Evolutionary conservation across 2,329 filamentous ascomycete species (phyloP).

Genomic region (Mycogone perniciosa): DNA sequence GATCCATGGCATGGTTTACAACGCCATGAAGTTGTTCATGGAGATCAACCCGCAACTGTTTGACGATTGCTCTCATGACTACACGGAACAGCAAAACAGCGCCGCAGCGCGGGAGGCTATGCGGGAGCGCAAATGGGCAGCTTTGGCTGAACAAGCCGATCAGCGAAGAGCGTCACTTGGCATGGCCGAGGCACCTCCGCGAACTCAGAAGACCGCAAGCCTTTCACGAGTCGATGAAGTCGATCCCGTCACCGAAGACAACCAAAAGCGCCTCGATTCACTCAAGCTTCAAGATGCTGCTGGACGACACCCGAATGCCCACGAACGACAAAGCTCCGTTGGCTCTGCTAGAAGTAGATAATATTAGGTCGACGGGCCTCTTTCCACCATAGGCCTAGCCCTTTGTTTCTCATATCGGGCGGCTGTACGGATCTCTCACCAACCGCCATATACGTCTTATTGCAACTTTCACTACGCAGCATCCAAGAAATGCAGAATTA

Average conservation of each 20-base stretch:
- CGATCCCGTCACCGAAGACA: slow-evolving; percentile 74
- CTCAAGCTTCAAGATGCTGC: slow-evolving; percentile 78
- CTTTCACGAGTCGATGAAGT: slow-evolving; percentile 62
- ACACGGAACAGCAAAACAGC: slow-evolving; percentile 92
- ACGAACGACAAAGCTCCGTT: slow-evolving; percentile 56
- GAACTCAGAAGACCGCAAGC: slow-evolving; percentile 32
- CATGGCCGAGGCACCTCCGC: slow-evolving; percentile 25
- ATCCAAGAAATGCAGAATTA: too few relatives aligned
- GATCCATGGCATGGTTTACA: slow-evolving; percentile 99
- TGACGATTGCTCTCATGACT: slow-evolving; percentile 97
- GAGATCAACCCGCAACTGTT: slow-evolving; percentile 98
- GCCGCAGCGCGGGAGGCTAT: slow-evolving; percentile 76
- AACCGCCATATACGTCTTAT: too few relatives aligned
- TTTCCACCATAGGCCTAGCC: background rate
- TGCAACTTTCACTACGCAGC: too few relatives aligned
- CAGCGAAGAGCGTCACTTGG: slow-evolving; percentile 48
- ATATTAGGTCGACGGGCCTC: slow-evolving; percentile 13
- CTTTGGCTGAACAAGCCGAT: slow-evolving; percentile 72
- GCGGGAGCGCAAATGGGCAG: slow-evolving; percentile 84
- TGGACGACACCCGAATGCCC: slow-evolving; percentile 50
- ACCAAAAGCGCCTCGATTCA: slow-evolving; percentile 80
- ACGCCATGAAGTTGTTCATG: slow-evolving; percentile 99
- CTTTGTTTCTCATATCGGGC: background rate
- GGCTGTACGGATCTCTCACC: too few relatives aligned
- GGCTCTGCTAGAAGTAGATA: slow-evolving; percentile 48